These are phyloP conservation scores for Cynanchum wilfordii DNA, from an alignment of 257 asterid genomes.

Conservation along the genomic window DNA sequence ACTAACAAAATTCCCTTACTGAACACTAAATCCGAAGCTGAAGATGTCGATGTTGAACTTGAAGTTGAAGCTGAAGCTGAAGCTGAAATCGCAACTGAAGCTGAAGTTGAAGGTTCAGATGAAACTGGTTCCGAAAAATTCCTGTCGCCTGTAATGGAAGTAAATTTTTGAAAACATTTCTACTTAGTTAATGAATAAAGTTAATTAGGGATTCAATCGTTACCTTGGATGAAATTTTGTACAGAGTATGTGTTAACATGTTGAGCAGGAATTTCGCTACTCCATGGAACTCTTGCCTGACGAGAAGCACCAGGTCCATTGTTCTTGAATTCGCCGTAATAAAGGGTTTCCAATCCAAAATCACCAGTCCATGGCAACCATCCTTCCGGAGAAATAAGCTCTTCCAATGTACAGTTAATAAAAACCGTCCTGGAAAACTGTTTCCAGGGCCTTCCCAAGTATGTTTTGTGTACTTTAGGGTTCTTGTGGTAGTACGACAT, in stretches of 20 bases:
- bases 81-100: no score
- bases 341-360: conserved; percentile 35
- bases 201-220: conserved; percentile 34
- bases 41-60: not conserved
- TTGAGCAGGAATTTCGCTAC: conserved; percentile 31
- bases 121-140: not conserved
- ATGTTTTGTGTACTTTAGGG: conserved; percentile 30
- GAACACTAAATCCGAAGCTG: not conserved
- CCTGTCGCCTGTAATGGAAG: not conserved
- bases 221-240: conserved; percentile 48
- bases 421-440: conserved; percentile 45
- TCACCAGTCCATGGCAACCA: conserved; percentile 54
- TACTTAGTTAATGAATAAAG: not conserved
- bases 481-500: conserved; percentile 30
- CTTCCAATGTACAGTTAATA: conserved; percentile 30
- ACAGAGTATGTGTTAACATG: conserved; percentile 30
- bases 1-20: not conserved
- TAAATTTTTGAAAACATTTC: no score
- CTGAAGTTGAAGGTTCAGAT: not conserved
- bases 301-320: conserved; percentile 27
- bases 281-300: conserved; percentile 32
- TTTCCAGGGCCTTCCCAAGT: conserved; percentile 62
- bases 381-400: conserved; percentile 28
- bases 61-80: not conserved
- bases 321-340: conserved; percentile 39